phyloP scores from a whole-genome alignment of 2,329 filamentous ascomycete genomes.

The Epichloe amarillans region DNA sequence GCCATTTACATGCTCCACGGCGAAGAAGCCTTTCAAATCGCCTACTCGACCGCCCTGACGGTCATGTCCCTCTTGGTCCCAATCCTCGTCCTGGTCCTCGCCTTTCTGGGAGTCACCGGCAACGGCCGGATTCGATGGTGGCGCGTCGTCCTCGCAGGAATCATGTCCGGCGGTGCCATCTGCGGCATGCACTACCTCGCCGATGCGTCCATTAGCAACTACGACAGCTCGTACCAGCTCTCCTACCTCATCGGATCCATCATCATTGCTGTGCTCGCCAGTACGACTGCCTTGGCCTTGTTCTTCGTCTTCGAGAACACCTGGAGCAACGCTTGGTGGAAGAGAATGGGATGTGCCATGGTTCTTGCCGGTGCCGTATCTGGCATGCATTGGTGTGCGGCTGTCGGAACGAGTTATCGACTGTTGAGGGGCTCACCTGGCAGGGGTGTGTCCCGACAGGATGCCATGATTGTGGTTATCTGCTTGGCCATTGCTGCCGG shows the following conservation, averaged over 20 bases:
- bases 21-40: conserved; percentile 48
- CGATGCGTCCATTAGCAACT: conserved; percentile 68
- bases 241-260: conserved; percentile 53
- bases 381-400: conserved; percentile 76
- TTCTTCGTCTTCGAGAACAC: conserved; percentile 65
- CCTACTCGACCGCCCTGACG: conserved; percentile 58
- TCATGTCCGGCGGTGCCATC: conserved; percentile 60
- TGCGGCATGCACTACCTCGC: conserved; percentile 79
- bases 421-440: conserved; percentile 28
- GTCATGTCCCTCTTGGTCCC: conserved; percentile 67
- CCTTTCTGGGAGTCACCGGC: conserved; percentile 57
- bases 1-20: conserved; percentile 59
- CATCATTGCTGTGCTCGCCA: conserved; percentile 58
- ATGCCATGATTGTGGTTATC: conserved; percentile 48
- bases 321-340: conserved; percentile 71
- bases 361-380: conserved; percentile 64
- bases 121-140: conserved; percentile 41
- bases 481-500: conserved; percentile 53
- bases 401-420: conserved; percentile 54
- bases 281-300: conserved; percentile 51
- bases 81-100: conserved; percentile 55
- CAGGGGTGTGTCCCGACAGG: conserved; percentile 7
- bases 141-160: conserved; percentile 47
- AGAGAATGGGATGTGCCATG: conserved; percentile 50
- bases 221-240: conserved; percentile 45